Percentiles rank a stretch among this genome's conserved stretches.
Evolutionary conservation across 2,329 filamentous ascomycete genomes (phyloP).

Genomic region (Nannizzia gypsea): DNA sequence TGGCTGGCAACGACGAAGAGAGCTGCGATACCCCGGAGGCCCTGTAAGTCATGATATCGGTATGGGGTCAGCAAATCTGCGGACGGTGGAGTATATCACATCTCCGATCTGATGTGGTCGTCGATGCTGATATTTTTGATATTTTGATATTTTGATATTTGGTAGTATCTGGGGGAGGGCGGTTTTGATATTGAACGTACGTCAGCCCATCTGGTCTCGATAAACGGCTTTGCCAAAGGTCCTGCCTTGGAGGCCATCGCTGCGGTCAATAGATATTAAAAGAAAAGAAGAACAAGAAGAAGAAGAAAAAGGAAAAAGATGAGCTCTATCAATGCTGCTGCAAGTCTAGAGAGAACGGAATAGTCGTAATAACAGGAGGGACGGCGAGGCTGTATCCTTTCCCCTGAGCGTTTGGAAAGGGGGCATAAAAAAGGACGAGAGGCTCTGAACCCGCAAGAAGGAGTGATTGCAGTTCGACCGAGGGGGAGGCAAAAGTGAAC

Average conservation of each 20-base stretch:
- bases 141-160: no score
- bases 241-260: slow-evolving; percentile 1
- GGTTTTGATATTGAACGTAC: background rate
- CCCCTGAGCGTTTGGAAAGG: background rate
- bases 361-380: background rate
- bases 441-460: background rate
- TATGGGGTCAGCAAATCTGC: background rate
- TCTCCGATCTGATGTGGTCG: background rate
- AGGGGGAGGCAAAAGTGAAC: background rate
- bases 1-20: slow-evolving; percentile 46
- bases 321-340: no score
- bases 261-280: background rate
- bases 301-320: background rate
- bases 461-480: background rate
- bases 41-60: slow-evolving; percentile 25
- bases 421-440: background rate
- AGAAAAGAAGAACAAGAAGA: background rate
- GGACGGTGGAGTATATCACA: background rate
- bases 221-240: slow-evolving; percentile 4
- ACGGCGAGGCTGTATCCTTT: background rate
- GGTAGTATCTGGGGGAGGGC: background rate
- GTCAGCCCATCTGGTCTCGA: slow-evolving; percentile 8
- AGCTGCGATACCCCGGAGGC: slow-evolving; percentile 45
- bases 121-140: no score
- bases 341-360: no score